phyloP scores from a whole-genome alignment of 495 filamentous ascomycete genomes.

The Penicillium verhagenii region DNA sequence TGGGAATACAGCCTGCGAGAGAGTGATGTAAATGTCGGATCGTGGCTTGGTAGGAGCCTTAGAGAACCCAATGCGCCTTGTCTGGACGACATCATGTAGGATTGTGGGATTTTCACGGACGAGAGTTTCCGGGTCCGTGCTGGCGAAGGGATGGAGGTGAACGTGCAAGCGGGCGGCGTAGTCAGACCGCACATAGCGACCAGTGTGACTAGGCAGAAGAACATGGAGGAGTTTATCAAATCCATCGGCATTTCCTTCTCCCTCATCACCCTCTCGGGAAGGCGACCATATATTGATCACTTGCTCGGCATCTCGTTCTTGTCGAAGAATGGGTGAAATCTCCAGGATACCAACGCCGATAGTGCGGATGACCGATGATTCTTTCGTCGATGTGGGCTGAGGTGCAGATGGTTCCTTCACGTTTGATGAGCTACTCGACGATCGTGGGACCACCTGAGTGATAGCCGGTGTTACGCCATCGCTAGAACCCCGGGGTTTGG shows the following conservation, averaged over 20 bases:
- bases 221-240: conserved; percentile 77
- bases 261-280: conserved; percentile 54
- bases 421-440: conserved; percentile 59
- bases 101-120: conserved; percentile 85
- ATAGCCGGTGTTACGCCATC: conserved; percentile 22
- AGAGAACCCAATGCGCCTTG: conserved; percentile 90
- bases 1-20: conserved; percentile 72
- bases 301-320: conserved; percentile 74
- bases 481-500: conserved; percentile 34
- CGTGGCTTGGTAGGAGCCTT: conserved; percentile 83
- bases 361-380: conserved; percentile 57
- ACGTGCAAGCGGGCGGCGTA: conserved; percentile 72
- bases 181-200: conserved; percentile 68
- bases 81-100: conserved; percentile 74
- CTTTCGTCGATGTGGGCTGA: conserved; percentile 34
- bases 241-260: conserved; percentile 51
- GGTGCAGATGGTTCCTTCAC: conserved; percentile 44
- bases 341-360: conserved; percentile 82
- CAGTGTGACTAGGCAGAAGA: conserved; percentile 67
- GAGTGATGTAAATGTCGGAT: conserved; percentile 91
- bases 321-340: conserved; percentile 71
- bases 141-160: conserved; percentile 70
- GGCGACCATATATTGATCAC: conserved; percentile 79
- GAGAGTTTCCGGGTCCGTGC: conserved; percentile 72
- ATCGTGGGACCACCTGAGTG: conserved; percentile 43